Percentiles rank a stretch among this genome's conserved stretches.
Conservation (phyloP, 306 rosid genomes). For the Erythrophleum fordii region DNA sequence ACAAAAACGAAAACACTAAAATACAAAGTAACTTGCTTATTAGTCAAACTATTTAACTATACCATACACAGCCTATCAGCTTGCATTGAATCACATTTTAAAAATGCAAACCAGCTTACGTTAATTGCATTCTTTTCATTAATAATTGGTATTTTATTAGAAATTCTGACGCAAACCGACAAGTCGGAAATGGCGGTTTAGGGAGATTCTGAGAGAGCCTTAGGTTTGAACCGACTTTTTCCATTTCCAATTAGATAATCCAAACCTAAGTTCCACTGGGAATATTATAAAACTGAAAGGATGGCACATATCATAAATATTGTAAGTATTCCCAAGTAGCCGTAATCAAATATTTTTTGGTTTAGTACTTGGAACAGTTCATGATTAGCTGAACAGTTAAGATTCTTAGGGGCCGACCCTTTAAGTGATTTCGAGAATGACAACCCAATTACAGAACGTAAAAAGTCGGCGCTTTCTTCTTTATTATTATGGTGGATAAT, state of each 20-base stretch:
- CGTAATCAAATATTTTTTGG: background rate
- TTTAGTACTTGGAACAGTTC: slow-evolving; percentile 16
- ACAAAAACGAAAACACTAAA: background rate
- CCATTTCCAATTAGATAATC: slow-evolving; percentile 5
- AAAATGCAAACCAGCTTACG: background rate
- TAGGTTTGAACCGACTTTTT: background rate
- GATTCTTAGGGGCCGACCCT: background rate
- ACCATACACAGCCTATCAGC: background rate
- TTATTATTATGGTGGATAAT: background rate
- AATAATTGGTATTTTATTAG: background rate
- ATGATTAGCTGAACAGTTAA: slow-evolving; percentile 18
- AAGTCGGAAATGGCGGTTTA: slow-evolving; percentile 1
- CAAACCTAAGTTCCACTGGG: background rate
- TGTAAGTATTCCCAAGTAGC: background rate
- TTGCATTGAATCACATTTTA: background rate
- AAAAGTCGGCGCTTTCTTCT: slow-evolving; percentile 2
- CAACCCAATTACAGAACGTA: background rate
- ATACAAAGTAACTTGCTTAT: background rate
- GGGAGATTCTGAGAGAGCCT: background rate
- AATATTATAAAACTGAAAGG: background rate
- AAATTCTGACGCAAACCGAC: background rate
- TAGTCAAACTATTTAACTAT: background rate
- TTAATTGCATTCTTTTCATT: background rate
- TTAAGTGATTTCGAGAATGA: background rate
- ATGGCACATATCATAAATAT: background rate